Conservation (phyloP, 2,329 filamentous ascomycete species). For the Allantophomopsis cytisporea region DNA sequence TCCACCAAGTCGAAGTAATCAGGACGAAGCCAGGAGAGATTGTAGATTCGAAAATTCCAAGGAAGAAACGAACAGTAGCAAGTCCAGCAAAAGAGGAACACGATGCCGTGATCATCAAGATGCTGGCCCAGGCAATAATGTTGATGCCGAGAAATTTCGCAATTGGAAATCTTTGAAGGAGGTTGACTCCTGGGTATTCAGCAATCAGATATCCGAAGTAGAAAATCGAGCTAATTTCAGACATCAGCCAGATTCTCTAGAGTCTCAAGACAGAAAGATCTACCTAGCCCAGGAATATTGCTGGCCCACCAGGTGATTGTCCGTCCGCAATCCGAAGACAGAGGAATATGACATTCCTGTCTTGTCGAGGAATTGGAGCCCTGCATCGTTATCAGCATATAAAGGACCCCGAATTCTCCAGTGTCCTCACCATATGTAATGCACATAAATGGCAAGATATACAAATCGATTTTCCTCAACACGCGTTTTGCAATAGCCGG, state of each 20-base stretch:
- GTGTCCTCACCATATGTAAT: constrained; percentile 1
- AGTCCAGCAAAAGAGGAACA: constrained; percentile 9
- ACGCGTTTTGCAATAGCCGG: constrained; percentile 10
- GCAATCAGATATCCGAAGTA: constrained; percentile 20
- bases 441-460: constrained; percentile 12
- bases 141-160: constrained; percentile 38
- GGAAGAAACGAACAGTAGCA: constrained; percentile 12
- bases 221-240: constrained; percentile 20
- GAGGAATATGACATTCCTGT: constrained; percentile 36
- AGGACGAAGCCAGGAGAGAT: constrained; percentile 18
- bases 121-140: constrained; percentile 26
- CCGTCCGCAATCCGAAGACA: constrained; percentile 35
- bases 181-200: constrained; percentile 17
- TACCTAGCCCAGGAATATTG: constrained; percentile 26
- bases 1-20: constrained; percentile 22
- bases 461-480: constrained; percentile 10
- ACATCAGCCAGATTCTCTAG: no score
- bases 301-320: constrained; percentile 19
- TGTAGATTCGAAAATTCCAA: constrained; percentile 12
- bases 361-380: constrained; percentile 14
- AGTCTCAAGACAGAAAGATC: constrained; percentile 1
- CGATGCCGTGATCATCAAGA: constrained; percentile 4
- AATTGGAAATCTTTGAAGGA: constrained; percentile 21
- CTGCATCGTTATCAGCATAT: background rate
- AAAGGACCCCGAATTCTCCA: background rate